Base-by-base conservation (phyloP, 257 asterid species). In the Handroanthus guayacan region DNA sequence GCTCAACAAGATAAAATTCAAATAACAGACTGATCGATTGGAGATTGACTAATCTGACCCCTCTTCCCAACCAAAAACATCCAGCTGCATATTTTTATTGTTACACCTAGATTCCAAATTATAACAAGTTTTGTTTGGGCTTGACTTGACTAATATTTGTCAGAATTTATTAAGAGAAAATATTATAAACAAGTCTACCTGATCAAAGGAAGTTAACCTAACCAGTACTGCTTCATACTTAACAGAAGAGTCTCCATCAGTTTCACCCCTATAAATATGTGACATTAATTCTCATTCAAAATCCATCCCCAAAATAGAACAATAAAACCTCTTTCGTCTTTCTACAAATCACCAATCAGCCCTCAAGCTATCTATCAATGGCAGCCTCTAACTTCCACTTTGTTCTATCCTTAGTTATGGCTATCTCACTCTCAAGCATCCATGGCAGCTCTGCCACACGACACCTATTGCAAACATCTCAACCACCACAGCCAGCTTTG, bases 401-500 rank as follows among this genome's bases (percentile, higher is more conserved):
- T 2, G 20, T 74, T 54, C 48, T 81, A 58, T 78, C 80, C 20
- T 34, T 84, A 8, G 39, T 71, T 16, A 44, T 75, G 75, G 39
- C 18, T 9, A 14, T 68, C 62, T 51, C 84, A 50, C 39, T 82
- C 39, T 69, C 84, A 20, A 64, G 60, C 74, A 48, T 79, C 60
- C 71, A 72, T 2, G 16, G 12, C 9, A 65, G 61, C 57, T 3
- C 9, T 38, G 86, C 82, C 0, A 81, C 84, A 0, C 82, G 82
- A 71, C 58, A 58, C 79, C 81, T 76, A 43, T 0, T 76, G 75
- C 88, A 84, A 54, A 44, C 81, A 3, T 44, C 83, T 58, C 79
- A 64, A 41, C 85, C 88, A 2, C 69, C 66, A 4, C 10, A 48
- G 7, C 85, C 84, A 1, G 18, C 47, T 0, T 17, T 43, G 52